These are phyloP conservation scores for Tolypocladium capitatum DNA, from an alignment of 2,329 filamentous ascomycete genomes.

Conservation along the genomic window DNA sequence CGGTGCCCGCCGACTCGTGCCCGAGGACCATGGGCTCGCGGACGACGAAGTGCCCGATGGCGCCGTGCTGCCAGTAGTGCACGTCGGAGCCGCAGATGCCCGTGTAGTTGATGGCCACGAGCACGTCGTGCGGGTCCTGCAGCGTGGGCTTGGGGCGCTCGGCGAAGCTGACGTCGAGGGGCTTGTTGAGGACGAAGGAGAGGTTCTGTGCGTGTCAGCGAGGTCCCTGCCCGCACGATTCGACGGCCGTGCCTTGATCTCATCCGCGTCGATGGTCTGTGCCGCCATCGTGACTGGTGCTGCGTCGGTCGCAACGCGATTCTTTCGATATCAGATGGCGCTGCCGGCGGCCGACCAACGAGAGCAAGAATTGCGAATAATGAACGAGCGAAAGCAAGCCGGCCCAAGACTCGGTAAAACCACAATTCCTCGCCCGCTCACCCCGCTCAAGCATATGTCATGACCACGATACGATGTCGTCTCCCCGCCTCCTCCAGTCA, in stretches of 20 bases:
- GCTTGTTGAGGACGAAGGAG: constrained; percentile 72
- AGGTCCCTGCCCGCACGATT: background rate
- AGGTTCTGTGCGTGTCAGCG: constrained; percentile 46
- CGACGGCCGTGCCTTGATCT: constrained; percentile 12
- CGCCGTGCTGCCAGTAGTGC: constrained; percentile 77
- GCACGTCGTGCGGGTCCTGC: constrained; percentile 56
- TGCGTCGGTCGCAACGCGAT: background rate
- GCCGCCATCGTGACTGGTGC: constrained; percentile 9
- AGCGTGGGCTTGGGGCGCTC: constrained; percentile 62
- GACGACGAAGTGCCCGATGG: constrained; percentile 76
- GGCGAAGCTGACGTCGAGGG: constrained; percentile 58
- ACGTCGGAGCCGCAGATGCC: constrained; percentile 83
- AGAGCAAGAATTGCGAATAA: too few relatives aligned
- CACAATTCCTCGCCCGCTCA: background rate
- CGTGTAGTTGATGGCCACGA: constrained; percentile 72
- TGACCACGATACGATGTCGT: background rate
- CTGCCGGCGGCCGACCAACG: too few relatives aligned
- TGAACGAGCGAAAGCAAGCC: background rate
- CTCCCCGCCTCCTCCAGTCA: background rate
- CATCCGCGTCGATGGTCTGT: constrained; percentile 12
- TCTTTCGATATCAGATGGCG: background rate
- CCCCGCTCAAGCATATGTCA: background rate
- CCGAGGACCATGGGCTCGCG: constrained; percentile 68
- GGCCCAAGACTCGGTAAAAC: background rate
- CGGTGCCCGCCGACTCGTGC: constrained; percentile 64